A percentile compares a stretch with the other conserved stretches of the same genome.
Evolutionary conservation across 2,329 filamentous ascomycete species (phyloP).

Genomic region (Scorias spongiosa): DNA sequence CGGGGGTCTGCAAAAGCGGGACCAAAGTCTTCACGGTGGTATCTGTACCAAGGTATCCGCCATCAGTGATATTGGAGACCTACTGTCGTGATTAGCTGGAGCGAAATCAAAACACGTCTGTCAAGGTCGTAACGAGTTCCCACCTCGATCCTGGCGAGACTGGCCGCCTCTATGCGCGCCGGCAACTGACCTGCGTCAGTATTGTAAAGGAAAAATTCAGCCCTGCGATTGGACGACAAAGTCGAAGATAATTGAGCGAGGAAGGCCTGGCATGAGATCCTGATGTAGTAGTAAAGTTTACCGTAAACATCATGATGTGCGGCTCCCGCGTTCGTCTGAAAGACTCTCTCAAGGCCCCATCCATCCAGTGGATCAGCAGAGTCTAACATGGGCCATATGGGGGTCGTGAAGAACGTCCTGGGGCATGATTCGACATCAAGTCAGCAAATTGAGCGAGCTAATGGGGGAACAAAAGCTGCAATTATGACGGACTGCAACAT

Average conservation of each 20-base stretch:
- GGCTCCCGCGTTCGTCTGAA: constrained; percentile 15
- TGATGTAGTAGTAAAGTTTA: constrained; percentile 22
- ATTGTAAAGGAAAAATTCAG: constrained; percentile 16
- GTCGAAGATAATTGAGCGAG: constrained; percentile 11
- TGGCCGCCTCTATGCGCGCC: constrained; percentile 1
- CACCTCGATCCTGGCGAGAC: constrained; percentile 28
- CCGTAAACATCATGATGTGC: constrained; percentile 24
- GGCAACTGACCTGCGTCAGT: constrained; percentile 15
- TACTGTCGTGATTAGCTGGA: constrained; percentile 6
- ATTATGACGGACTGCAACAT: constrained; percentile 12
- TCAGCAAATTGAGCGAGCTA: constrained; percentile 8
- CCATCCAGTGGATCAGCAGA: constrained; percentile 22
- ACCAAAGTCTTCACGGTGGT: constrained; percentile 15
- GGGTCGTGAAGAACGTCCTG: constrained; percentile 19
- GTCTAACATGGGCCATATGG: constrained; percentile 25
- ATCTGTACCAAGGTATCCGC: constrained; percentile 18
- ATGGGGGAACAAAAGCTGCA: not conserved
- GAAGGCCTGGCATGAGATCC: constrained; percentile 18
- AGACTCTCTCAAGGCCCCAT: constrained; percentile 16
- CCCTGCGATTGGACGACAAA: constrained; percentile 4
- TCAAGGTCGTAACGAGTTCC: not conserved
- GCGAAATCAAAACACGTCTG: not conserved
- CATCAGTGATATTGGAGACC: constrained; percentile 28
- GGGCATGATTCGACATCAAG: too few relatives aligned
- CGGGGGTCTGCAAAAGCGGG: constrained; percentile 19